Conservation (phyloP, 768 basidiomycete genomes). For the Galerina sulciceps region DNA sequence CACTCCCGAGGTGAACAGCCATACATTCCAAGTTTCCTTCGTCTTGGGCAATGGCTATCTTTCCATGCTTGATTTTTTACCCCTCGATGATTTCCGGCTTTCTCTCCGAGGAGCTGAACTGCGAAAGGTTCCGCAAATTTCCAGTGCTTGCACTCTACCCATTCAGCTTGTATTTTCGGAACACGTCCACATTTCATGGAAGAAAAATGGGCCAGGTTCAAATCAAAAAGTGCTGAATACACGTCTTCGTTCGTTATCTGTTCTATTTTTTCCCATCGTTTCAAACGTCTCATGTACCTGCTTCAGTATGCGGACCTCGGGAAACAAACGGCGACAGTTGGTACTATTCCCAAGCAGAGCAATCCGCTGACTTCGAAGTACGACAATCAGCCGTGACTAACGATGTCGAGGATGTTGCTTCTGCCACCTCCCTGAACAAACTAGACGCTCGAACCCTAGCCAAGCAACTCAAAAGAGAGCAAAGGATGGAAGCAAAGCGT, state of each 20-base stretch:
- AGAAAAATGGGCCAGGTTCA: slow-evolving; percentile 13
- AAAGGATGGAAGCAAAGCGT: slow-evolving; percentile 9
- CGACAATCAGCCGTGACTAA: neutral
- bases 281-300: neutral
- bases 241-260: slow-evolving; percentile 27
- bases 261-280: neutral
- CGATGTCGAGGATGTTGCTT: neutral
- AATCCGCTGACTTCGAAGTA: too few relatives aligned
- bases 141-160: slow-evolving; percentile 37
- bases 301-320: neutral
- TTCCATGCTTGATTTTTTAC: slow-evolving; percentile 39
- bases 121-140: slow-evolving; percentile 26
- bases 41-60: slow-evolving; percentile 32
- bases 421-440: neutral
- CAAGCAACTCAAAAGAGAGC: neutral
- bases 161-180: slow-evolving; percentile 44
- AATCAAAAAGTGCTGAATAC: slow-evolving; percentile 27
- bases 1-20: neutral
- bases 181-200: slow-evolving; percentile 34
- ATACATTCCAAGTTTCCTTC: slow-evolving; percentile 17
- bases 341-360: slow-evolving; percentile 16
- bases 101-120: slow-evolving; percentile 48
- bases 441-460: neutral
- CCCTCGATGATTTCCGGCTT: slow-evolving; percentile 48
- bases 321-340: slow-evolving; percentile 6